These are phyloP conservation scores for Deinandra increscens DNA, from an alignment of 129 eudicot genomes.

Conservation along the genomic window DNA sequence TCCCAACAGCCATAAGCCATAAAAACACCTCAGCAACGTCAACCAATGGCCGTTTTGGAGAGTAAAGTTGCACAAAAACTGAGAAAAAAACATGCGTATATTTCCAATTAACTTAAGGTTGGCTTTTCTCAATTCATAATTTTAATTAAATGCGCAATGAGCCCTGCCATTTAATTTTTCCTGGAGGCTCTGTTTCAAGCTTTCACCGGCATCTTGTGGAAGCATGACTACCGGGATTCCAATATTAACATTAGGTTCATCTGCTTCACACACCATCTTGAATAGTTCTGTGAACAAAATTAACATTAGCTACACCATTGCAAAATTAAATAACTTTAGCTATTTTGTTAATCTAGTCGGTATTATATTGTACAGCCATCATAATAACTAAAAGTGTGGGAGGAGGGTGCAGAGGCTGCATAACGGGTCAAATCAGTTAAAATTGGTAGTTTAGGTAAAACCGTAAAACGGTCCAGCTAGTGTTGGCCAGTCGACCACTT, in stretches of 20 bases:
- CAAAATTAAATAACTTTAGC: not conserved
- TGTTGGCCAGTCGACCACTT: not conserved
- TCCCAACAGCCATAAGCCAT: conserved; percentile 99
- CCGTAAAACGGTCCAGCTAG: not conserved
- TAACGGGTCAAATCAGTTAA: not conserved
- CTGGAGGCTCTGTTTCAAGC: conserved; percentile 37
- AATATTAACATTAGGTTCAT: conserved; percentile 56
- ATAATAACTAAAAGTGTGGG: not conserved
- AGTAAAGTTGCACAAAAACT: conserved; percentile 90
- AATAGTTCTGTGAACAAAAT: conserved; percentile 60
- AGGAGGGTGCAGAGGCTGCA: not conserved
- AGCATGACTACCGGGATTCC: conserved; percentile 90
- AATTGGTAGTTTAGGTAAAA: not conserved
- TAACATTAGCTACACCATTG: conserved; percentile 12
- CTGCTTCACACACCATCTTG: conserved; percentile 94
- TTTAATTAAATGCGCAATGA: not conserved
- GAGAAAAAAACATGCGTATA: conserved; percentile 15
- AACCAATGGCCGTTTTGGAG: conserved; percentile 82
- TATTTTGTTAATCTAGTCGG: not conserved
- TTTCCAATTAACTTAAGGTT: not conserved
- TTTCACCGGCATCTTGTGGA: conserved; percentile 87
- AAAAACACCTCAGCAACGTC: conserved; percentile 96
- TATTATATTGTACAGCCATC: not conserved
- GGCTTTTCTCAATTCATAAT: not conserved
- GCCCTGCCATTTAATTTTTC: conserved; percentile 62